Conservation (phyloP, 2,329 filamentous ascomycete genomes). For the Penicillium oxalicum region DNA sequence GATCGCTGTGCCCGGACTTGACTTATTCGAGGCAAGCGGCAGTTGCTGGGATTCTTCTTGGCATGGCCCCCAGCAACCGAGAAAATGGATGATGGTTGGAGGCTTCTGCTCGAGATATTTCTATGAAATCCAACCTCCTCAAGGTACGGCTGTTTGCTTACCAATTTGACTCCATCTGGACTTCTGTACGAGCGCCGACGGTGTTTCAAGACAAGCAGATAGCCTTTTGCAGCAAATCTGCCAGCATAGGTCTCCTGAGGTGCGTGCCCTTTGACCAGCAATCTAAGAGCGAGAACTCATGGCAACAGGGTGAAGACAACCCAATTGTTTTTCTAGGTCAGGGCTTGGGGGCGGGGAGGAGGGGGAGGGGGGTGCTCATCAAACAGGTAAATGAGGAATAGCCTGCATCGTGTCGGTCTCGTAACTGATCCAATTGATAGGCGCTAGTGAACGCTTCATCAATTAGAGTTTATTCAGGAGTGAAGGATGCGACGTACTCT, state of each 20-base stretch:
- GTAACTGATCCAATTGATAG: neutral
- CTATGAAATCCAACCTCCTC: neutral
- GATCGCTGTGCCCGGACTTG: neutral
- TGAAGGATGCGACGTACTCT: neutral
- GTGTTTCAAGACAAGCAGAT: neutral
- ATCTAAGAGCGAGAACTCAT: neutral
- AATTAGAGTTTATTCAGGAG: neutral
- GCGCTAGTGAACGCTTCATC: neutral
- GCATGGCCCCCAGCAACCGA: neutral
- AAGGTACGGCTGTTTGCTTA: neutral
- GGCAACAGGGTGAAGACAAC: neutral
- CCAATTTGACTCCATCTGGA: neutral
- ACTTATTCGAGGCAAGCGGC: neutral
- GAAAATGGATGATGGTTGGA: neutral
- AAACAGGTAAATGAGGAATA: neutral
- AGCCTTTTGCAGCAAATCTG: neutral
- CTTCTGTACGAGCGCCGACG: neutral
- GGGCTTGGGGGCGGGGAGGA: neutral
- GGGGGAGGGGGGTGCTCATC: neutral
- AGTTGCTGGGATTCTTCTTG: neutral
- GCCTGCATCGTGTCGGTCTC: neutral
- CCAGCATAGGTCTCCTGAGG: neutral
- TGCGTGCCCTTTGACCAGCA: neutral
- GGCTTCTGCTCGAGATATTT: neutral
- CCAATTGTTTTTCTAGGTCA: neutral